These are phyloP conservation scores for Apiotrichum mycotoxinovorans DNA, from an alignment of 1,284 basidiomycete species.

Conservation along the genomic window DNA sequence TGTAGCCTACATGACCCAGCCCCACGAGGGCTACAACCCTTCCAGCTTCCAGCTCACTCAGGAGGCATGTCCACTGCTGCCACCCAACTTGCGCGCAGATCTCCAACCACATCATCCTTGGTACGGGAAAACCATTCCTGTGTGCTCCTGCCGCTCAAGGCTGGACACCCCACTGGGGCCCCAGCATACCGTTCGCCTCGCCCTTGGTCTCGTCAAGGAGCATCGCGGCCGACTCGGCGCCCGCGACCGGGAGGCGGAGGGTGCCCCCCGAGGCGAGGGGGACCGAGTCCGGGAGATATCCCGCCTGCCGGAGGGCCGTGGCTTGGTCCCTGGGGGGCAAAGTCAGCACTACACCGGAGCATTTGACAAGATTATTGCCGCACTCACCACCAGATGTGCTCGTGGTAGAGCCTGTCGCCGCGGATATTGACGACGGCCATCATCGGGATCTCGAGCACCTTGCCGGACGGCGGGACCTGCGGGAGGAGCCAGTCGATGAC, in stretches of 20 bases:
- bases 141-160: no score
- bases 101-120: no score
- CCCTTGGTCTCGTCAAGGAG: conserved; percentile 21
- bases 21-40: no score
- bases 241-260: conserved; percentile 24
- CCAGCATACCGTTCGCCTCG: conserved; percentile 26
- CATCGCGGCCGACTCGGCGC: conserved; percentile 20
- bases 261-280: conserved; percentile 6
- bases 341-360: no score
- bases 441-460: conserved; percentile 56
- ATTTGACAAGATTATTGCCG: no score
- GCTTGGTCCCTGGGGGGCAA: conserved; percentile 34
- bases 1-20: no score
- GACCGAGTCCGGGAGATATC: conserved; percentile 19
- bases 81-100: no score
- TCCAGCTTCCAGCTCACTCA: no score
- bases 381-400: conserved; percentile 52
- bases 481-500: conserved; percentile 55
- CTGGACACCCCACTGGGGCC: conserved; percentile 20
- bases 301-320: conserved; percentile 24
- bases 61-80: no score
- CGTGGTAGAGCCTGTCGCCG: conserved; percentile 58
- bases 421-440: conserved; percentile 59
- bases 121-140: no score
- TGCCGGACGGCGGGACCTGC: conserved; percentile 54